A percentile compares a stretch with the other conserved stretches of the same genome.
Conservation (phyloP, 148 eudicot species). For the Vaccinium vitisidaea region DNA sequence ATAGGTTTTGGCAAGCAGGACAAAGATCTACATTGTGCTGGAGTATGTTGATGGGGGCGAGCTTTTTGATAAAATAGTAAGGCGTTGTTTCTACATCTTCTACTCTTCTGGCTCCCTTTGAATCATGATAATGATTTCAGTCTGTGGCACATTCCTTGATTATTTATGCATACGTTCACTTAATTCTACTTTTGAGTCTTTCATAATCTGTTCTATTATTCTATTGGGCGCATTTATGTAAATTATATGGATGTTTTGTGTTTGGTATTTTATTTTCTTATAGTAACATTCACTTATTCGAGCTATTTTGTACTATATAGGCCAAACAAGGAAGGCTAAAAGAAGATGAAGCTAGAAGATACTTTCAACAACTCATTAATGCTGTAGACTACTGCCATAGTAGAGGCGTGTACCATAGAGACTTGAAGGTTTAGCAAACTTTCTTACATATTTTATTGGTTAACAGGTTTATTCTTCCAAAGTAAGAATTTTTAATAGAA, state of each 20-base stretch:
- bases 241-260: not conserved
- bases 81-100: conserved; percentile 19
- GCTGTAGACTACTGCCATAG: conserved; percentile 96
- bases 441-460: not conserved
- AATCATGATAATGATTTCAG: not conserved
- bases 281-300: not conserved
- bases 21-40: conserved; percentile 86
- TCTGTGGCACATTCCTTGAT: not conserved
- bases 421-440: conserved; percentile 58
- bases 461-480: not conserved
- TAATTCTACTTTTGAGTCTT: not conserved
- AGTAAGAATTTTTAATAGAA: not conserved
- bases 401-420: conserved; percentile 94
- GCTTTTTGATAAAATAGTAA: conserved; percentile 87
- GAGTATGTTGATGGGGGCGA: conserved; percentile 88
- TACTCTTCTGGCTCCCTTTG: not conserved
- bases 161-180: not conserved
- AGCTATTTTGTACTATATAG: conserved; percentile 27
- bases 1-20: conserved; percentile 95
- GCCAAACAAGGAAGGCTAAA: conserved; percentile 70
- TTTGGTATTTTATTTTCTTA: not conserved
- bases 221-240: not conserved
- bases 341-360: conserved; percentile 77
- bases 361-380: conserved; percentile 88
- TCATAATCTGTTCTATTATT: not conserved